Evolutionary conservation across 2,329 filamentous ascomycete species (phyloP).

Genomic region (Fusarium foetens): DNA sequence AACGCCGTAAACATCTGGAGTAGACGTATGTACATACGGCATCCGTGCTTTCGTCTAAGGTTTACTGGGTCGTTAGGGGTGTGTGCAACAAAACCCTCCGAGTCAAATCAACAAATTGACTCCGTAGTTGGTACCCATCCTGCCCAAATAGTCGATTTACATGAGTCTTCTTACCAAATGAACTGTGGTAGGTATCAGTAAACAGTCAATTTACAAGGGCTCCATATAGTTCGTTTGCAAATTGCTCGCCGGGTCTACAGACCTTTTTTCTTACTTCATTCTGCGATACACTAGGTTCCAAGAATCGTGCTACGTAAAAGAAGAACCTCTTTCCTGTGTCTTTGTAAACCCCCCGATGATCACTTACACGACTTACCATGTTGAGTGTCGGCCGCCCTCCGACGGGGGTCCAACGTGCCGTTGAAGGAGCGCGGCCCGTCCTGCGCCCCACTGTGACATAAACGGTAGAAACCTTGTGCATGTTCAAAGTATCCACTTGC

Average conservation of each 20-base stretch:
- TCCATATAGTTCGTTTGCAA: neutral
- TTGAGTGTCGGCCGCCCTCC: conserved; percentile 13
- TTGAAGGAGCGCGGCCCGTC: conserved; percentile 25
- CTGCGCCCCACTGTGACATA: conserved; percentile 11
- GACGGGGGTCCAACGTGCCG: conserved; percentile 1
- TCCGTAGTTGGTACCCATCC: neutral
- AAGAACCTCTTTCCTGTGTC: neutral
- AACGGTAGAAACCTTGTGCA: conserved; percentile 17
- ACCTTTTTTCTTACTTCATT: neutral
- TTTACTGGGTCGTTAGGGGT: neutral
- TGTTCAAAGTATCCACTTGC: neutral
- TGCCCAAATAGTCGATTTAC: neutral
- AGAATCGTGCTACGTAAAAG: neutral
- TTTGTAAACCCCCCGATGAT: neutral
- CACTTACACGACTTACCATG: conserved; percentile 12
- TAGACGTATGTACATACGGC: neutral
- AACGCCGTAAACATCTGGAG: conserved; percentile 11
- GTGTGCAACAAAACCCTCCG: neutral
- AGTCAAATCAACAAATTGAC: neutral
- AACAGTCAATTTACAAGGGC: neutral
- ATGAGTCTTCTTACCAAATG: neutral
- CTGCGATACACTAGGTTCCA: neutral
- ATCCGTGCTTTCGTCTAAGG: neutral
- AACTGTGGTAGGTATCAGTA: neutral
- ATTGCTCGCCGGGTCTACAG: neutral